These are phyloP conservation scores for Flaveria bidentis DNA, from an alignment of 129 eudicot species.

Conservation along the genomic window DNA sequence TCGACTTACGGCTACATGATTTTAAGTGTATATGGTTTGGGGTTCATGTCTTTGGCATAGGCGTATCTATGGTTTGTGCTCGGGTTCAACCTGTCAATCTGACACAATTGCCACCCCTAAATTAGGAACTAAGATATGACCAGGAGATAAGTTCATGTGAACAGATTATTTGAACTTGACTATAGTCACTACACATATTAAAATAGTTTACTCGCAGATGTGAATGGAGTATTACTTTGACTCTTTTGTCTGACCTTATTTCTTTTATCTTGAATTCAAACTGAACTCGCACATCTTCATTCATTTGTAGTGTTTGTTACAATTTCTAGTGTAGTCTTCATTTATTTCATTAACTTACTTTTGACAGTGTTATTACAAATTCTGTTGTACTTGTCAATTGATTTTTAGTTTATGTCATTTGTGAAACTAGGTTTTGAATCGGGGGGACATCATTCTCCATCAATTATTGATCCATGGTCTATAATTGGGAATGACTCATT, in stretches of 20 bases:
- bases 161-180: neutral
- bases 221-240: too few species aligned
- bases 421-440: constrained; percentile 84
- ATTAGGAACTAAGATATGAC: neutral
- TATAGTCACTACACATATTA: neutral
- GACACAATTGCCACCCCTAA: neutral
- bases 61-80: neutral
- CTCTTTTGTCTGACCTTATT: neutral
- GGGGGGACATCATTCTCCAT: constrained; percentile 80
- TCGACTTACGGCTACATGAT: neutral
- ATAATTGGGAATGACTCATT: constrained; percentile 65
- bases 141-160: neutral
- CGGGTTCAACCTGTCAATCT: neutral
- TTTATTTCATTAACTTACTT: too few species aligned
- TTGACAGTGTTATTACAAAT: too few species aligned
- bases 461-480: constrained; percentile 87
- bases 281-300: neutral
- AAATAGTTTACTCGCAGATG: neutral
- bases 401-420: constrained; percentile 15
- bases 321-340: neutral
- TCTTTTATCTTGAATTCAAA: neutral
- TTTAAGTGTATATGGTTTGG: neutral
- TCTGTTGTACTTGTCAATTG: neutral
- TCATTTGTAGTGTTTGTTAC: constrained; percentile 2
- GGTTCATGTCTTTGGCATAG: neutral